A percentile compares a stretch with the other conserved stretches of the same genome.
These are phyloP conservation scores for Xerocomellus amylosporus DNA, from an alignment of 768 basidiomycete genomes.

Conservation along the genomic window DNA sequence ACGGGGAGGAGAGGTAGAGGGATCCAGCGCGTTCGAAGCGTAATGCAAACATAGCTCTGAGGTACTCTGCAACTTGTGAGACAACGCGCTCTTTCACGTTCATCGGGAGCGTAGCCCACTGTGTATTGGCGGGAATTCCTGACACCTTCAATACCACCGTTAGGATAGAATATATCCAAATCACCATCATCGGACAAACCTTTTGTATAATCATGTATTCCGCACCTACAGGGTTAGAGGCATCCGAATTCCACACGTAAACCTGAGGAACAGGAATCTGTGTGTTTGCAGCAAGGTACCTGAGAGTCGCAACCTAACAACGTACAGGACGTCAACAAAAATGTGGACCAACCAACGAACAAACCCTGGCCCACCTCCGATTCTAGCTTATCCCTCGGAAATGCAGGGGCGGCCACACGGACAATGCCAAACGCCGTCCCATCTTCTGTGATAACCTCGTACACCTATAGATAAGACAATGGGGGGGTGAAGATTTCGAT, in stretches of 20 bases:
- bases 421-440: neutral
- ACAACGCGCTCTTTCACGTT: neutral
- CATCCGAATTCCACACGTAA: neutral
- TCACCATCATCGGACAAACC: neutral
- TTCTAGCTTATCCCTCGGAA: slow-evolving; percentile 3
- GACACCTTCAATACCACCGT: neutral
- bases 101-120: neutral
- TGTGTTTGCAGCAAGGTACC: neutral
- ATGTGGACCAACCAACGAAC: no score
- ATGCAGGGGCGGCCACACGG: neutral
- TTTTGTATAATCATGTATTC: neutral
- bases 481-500: no score
- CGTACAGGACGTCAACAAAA: neutral
- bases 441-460: neutral
- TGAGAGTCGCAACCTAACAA: neutral
- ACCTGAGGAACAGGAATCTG: neutral
- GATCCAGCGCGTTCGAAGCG: neutral
- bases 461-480: neutral
- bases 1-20: neutral
- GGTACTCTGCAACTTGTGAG: neutral
- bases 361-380: neutral
- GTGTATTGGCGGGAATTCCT: neutral
- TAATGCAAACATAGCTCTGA: neutral
- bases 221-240: neutral
- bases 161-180: neutral